phyloP scores from a whole-genome alignment of 164 flowering plant genomes.

The Vitis labrusca region DNA sequence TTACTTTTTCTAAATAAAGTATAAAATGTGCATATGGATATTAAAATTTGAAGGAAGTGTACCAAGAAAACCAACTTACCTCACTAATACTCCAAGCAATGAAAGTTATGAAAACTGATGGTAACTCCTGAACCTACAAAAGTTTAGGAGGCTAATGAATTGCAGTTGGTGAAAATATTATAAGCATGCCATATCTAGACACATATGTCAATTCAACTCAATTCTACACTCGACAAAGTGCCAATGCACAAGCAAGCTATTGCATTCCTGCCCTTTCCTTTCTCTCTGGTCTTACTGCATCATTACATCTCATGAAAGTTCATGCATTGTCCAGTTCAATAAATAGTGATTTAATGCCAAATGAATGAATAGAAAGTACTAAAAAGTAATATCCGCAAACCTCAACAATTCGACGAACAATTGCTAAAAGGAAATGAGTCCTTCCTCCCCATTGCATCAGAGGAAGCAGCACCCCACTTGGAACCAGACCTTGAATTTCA shows the following conservation, averaged over 20 bases:
- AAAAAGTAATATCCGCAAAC: slow-evolving; percentile 19
- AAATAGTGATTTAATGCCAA: not conserved
- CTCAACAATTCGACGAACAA: slow-evolving; percentile 57
- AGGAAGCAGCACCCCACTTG: slow-evolving; percentile 64
- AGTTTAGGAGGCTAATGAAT: not conserved
- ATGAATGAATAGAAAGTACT: not conserved
- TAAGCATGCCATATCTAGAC: slow-evolving; percentile 11
- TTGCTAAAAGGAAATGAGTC: slow-evolving; percentile 61
- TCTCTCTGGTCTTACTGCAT: not conserved
- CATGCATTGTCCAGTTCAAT: no score
- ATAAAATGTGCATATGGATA: not conserved
- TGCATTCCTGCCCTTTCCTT: not conserved
- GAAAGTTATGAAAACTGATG: slow-evolving; percentile 74
- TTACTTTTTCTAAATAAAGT: not conserved
- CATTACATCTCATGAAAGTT: no score
- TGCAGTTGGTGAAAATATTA: not conserved
- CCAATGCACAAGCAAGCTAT: not conserved
- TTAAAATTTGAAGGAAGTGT: not conserved
- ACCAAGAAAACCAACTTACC: slow-evolving; percentile 31
- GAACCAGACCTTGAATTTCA: slow-evolving; percentile 59
- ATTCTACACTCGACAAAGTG: not conserved
- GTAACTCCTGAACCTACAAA: slow-evolving; percentile 65
- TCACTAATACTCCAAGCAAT: slow-evolving; percentile 77
- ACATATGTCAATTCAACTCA: not conserved
- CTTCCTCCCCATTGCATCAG: slow-evolving; percentile 91